phyloP scores from a whole-genome alignment of 805 yeast genomes.

The Metschnikowia similis region DNA sequence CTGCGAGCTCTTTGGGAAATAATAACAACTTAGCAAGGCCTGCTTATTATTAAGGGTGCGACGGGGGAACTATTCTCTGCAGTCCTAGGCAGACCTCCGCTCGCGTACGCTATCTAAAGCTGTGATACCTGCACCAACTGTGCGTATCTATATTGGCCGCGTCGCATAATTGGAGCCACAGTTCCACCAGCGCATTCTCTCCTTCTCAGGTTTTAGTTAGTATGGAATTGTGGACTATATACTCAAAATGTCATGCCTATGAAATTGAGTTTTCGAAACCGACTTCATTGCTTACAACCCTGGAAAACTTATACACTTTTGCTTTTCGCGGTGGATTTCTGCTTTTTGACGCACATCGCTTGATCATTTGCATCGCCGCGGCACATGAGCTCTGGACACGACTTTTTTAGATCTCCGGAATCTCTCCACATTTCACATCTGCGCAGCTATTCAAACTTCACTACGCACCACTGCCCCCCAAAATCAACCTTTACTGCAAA shows the following conservation, averaged over 20 bases:
- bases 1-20: not conserved
- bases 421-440: not conserved
- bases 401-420: not conserved
- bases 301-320: no score
- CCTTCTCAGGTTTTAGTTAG: no score
- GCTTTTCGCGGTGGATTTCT: not conserved
- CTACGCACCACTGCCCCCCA: not conserved
- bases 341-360: not conserved
- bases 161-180: not conserved
- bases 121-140: not conserved
- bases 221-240: no score
- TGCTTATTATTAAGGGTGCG: not conserved
- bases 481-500: not conserved
- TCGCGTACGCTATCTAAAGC: not conserved
- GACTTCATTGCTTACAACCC: no score
- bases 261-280: no score
- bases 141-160: not conserved
- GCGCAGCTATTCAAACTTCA: not conserved
- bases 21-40: not conserved
- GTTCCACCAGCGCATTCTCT: not conserved
- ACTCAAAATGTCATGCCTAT: no score
- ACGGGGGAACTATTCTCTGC: not conserved
- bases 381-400: not conserved
- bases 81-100: not conserved
- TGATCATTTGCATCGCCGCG: not conserved